These are phyloP conservation scores for Diaporthe sp. DNA, from an alignment of 2,329 filamentous ascomycete species.

Conservation along the genomic window DNA sequence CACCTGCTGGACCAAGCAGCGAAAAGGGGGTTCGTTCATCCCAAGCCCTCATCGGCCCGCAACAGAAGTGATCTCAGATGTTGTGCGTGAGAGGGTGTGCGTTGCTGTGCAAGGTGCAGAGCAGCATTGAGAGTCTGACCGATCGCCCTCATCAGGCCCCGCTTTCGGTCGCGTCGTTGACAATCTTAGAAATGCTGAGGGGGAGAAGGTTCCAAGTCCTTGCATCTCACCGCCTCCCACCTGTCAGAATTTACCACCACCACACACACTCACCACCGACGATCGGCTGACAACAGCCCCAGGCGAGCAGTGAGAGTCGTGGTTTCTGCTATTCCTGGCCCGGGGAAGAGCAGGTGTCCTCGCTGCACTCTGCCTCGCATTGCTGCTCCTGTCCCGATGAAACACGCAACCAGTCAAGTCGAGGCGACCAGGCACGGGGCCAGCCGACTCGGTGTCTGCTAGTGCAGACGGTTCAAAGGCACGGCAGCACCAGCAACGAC, in stretches of 20 bases:
- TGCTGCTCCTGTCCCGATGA: constrained; percentile 21
- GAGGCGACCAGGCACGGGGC: constrained; percentile 17
- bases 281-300: constrained; percentile 12
- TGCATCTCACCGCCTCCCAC: constrained; percentile 22
- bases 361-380: background rate
- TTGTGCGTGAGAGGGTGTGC: background rate
- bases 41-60: background rate
- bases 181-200: constrained; percentile 22
- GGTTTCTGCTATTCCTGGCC: background rate
- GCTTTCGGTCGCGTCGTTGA: background rate
- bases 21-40: background rate
- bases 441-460: constrained; percentile 27
- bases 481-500: background rate
- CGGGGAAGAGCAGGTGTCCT: background rate
- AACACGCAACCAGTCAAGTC: constrained; percentile 33
- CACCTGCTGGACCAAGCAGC: background rate
- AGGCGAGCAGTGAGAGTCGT: background rate
- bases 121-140: background rate
- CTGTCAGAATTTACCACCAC: background rate
- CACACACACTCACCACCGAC: constrained; percentile 7
- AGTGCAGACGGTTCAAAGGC: constrained; percentile 11
- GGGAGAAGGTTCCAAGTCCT: constrained; percentile 22
- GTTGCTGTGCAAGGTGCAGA: background rate
- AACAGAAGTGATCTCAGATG: background rate
- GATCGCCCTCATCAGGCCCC: constrained; percentile 20